A percentile compares a stretch with the other conserved stretches of the same genome.
Conservation (phyloP, 1,284 basidiomycete genomes). For the Cryptococcus maquisensis region DNA sequence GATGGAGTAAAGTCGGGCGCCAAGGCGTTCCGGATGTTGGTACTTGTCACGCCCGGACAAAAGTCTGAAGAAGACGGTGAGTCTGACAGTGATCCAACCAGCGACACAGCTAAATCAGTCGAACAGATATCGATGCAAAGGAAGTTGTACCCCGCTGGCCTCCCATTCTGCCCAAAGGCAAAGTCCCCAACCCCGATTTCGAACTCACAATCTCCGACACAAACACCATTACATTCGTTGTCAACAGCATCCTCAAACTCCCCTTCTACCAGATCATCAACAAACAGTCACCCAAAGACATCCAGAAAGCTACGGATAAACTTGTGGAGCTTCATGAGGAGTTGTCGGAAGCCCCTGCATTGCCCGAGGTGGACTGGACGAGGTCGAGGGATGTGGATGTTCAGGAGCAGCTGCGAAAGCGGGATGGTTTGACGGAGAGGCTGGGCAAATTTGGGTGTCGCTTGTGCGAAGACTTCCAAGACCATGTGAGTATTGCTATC, state of each 20-base stretch:
- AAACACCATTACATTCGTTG: slow-evolving; percentile 73
- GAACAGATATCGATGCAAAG: slow-evolving; percentile 58
- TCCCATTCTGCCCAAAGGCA: slow-evolving; percentile 54
- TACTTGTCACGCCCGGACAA: slow-evolving; percentile 64
- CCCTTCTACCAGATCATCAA: background rate
- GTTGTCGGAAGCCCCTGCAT: slow-evolving; percentile 48
- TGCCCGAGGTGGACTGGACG: slow-evolving; percentile 80
- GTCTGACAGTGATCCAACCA: slow-evolving; percentile 3
- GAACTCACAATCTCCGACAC: slow-evolving; percentile 66
- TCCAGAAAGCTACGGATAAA: slow-evolving; percentile 28
- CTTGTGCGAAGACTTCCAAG: slow-evolving; percentile 61
- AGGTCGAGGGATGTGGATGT: slow-evolving; percentile 83
- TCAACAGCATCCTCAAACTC: slow-evolving; percentile 68
- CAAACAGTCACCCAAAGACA: background rate
- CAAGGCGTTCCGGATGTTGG: slow-evolving; percentile 64
- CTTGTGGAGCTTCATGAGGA: slow-evolving; percentile 58
- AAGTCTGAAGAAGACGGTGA: slow-evolving; percentile 59
- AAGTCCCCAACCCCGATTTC: slow-evolving; percentile 60
- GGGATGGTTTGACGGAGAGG: slow-evolving; percentile 56
- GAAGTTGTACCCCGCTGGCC: slow-evolving; percentile 73
- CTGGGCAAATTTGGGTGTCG: slow-evolving; percentile 55
- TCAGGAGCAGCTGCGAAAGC: slow-evolving; percentile 69
- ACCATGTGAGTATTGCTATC: slow-evolving; percentile 56
- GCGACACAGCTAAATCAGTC: background rate
- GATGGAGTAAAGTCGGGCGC: slow-evolving; percentile 49